Percentiles rank a stretch among this genome's conserved stretches.
Evolutionary conservation across 2,329 filamentous ascomycete species (phyloP).

Genomic region (Ophiostoma piceae): DNA sequence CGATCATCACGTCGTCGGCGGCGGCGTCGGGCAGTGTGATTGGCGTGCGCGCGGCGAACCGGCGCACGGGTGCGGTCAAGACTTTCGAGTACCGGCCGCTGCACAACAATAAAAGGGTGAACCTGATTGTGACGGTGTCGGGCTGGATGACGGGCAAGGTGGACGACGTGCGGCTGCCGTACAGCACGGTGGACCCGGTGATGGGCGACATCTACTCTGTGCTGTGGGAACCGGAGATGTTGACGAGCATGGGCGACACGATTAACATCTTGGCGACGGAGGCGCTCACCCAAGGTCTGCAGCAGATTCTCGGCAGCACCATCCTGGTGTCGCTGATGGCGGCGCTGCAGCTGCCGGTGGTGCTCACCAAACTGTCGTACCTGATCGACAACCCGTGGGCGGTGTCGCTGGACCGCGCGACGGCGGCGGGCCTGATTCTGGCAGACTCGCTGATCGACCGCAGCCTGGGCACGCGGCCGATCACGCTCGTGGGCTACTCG

Average conservation of each 20-base stretch:
- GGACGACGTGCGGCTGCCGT: conserved; percentile 91
- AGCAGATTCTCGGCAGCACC: conserved; percentile 89
- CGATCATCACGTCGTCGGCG: conserved; percentile 85
- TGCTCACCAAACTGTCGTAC: conserved; percentile 89
- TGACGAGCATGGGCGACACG: conserved; percentile 94
- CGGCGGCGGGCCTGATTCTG: conserved; percentile 80
- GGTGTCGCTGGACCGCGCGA: conserved; percentile 88
- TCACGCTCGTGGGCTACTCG: conserved; percentile 93
- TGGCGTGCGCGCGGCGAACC: conserved; percentile 75
- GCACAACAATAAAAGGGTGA: conserved; percentile 96
- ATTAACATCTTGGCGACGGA: conserved; percentile 98
- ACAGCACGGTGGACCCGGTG: conserved; percentile 90
- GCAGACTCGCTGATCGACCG: conserved; percentile 90
- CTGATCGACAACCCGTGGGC: conserved; percentile 98
- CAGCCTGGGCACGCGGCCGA: conserved; percentile 82
- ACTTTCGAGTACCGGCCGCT: conserved; percentile 96
- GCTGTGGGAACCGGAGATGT: conserved; percentile 96
- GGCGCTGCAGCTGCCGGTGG: conserved; percentile 82
- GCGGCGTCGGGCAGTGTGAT: conserved; percentile 83
- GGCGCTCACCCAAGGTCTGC: conserved; percentile 90
- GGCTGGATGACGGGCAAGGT: conserved; percentile 99
- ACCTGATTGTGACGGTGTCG: conserved; percentile 88
- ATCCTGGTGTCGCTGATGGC: conserved; percentile 87
- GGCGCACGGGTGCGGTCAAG: conserved; percentile 83
- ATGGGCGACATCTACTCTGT: conserved; percentile 99